phyloP scores from a whole-genome alignment of 2,329 filamentous ascomycete genomes.

The Beauveria bassiana region DNA sequence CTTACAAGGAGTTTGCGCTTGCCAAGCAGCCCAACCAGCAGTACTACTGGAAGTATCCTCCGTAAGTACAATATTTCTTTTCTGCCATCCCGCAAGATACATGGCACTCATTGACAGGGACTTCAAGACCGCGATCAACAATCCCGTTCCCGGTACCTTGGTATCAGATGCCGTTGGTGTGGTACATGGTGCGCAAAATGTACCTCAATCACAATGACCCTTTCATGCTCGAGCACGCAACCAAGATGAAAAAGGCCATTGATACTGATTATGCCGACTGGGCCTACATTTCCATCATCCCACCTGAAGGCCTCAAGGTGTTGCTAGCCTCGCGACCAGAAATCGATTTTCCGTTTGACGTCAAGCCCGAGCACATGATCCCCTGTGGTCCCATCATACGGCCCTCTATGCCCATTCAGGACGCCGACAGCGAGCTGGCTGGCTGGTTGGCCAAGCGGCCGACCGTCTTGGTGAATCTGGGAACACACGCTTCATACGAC shows the following conservation, averaged over 20 bases:
- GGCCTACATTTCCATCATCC: conserved; percentile 4
- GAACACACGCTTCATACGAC: conserved; percentile 27
- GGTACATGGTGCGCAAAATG: conserved; percentile 6
- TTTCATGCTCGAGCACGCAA: not conserved
- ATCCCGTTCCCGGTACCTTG: conserved; percentile 1
- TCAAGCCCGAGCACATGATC: conserved; percentile 24
- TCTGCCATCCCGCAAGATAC: not conserved
- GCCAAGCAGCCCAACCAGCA: not conserved
- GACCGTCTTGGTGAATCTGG: conserved; percentile 41
- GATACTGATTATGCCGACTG: conserved; percentile 6
- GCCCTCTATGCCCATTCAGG: conserved; percentile 25
- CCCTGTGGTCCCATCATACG: conserved; percentile 38
- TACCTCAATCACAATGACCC: not conserved
- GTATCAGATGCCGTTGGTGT: conserved; percentile 4
- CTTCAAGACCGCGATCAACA: not conserved
- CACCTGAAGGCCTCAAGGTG: not conserved
- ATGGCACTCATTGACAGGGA: not conserved
- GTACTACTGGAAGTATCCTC: conserved; percentile 11
- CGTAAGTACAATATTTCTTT: not conserved
- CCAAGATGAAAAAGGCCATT: not conserved
- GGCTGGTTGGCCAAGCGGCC: conserved; percentile 33
- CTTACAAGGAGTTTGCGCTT: conserved; percentile 9
- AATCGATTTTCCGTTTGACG: conserved; percentile 26
- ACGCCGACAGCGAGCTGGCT: conserved; percentile 34
- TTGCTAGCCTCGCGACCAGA: conserved; percentile 11